These are phyloP conservation scores for Cladophialophora chaetospira DNA, from an alignment of 2,329 filamentous ascomycete genomes.

Conservation along the genomic window DNA sequence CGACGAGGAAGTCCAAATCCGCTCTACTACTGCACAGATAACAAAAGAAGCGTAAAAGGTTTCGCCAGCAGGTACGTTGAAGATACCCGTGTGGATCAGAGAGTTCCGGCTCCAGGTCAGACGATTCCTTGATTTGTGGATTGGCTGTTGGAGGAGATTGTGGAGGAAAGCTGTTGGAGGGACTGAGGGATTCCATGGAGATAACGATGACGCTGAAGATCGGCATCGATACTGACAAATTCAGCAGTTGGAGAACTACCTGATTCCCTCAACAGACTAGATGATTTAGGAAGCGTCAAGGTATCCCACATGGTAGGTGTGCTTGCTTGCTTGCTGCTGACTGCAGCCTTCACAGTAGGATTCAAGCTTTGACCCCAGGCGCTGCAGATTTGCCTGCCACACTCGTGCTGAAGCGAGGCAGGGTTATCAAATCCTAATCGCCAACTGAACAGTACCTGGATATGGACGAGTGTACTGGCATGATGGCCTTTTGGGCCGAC, in stretches of 20 bases:
- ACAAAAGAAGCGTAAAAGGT: no score
- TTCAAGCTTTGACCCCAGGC: not conserved
- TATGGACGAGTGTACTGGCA: not conserved
- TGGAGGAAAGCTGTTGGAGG: not conserved
- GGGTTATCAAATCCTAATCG: no score
- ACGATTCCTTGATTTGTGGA: not conserved
- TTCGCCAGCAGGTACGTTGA: no score
- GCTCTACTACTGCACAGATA: no score
- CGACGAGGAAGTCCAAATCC: no score
- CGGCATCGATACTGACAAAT: not conserved
- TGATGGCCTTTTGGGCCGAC: conserved; percentile 5
- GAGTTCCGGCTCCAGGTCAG: not conserved
- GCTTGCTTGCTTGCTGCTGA: not conserved
- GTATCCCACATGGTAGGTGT: not conserved
- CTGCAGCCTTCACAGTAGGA: not conserved
- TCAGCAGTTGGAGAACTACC: not conserved
- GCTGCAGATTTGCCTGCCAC: no score
- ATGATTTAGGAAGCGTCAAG: not conserved
- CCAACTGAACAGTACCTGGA: no score
- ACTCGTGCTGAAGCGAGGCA: no score
- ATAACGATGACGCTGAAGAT: not conserved
- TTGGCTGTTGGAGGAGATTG: not conserved
- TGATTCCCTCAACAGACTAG: not conserved
- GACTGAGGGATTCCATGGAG: no score
- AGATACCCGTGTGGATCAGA: not conserved